These are phyloP conservation scores for Lepiota venenata DNA, from an alignment of 768 basidiomycete species.

Conservation along the genomic window DNA sequence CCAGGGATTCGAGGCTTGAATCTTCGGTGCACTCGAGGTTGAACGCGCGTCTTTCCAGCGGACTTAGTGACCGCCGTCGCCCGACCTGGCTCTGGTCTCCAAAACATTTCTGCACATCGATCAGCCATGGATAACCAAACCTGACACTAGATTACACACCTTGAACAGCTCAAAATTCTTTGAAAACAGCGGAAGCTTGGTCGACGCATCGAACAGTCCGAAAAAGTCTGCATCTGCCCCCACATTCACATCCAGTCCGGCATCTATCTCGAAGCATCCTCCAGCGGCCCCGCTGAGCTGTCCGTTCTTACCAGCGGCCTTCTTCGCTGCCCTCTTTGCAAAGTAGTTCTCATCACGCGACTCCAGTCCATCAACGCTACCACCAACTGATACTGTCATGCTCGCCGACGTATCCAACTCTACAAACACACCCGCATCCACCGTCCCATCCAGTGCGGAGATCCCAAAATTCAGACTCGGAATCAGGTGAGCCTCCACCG, in stretches of 20 bases:
- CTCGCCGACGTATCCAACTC: constrained; percentile 35
- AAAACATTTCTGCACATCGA: too few relatives aligned
- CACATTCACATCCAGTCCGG: constrained; percentile 33
- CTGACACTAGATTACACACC: constrained; percentile 18
- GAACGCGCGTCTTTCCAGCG: too few relatives aligned
- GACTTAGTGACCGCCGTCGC: too few relatives aligned
- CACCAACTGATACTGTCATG: constrained; percentile 18
- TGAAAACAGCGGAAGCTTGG: constrained; percentile 29
- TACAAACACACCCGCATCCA: constrained; percentile 37
- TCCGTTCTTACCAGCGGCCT: not conserved
- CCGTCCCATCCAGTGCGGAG: constrained; percentile 32
- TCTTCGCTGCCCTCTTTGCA: not conserved
- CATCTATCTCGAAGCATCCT: constrained; percentile 34
- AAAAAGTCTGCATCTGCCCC: constrained; percentile 39
- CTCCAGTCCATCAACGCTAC: constrained; percentile 18
- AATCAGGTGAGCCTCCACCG: constrained; percentile 44
- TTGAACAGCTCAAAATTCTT: constrained; percentile 36
- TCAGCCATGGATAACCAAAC: too few relatives aligned
- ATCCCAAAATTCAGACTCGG: constrained; percentile 45
- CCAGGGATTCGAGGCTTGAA: too few relatives aligned
- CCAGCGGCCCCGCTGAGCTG: not conserved
- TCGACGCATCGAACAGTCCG: constrained; percentile 31
- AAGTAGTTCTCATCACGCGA: constrained; percentile 6
- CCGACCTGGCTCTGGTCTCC: too few relatives aligned
- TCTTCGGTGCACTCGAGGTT: too few relatives aligned